phyloP scores from a whole-genome alignment of 1,284 basidiomycete genomes.

The Ustilago curta region DNA sequence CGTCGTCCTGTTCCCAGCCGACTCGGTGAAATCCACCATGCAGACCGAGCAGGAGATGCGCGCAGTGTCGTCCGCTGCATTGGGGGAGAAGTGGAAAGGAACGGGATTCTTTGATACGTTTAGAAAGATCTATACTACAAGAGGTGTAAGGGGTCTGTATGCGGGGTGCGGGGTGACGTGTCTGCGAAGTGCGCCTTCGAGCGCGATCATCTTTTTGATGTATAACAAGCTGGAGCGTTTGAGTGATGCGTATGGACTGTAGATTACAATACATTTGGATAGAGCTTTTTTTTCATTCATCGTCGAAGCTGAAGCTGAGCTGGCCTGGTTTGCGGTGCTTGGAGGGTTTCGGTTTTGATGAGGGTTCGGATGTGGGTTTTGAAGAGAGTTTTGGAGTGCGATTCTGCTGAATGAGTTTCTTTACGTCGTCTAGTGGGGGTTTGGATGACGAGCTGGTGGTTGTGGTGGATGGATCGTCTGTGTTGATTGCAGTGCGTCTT shows the following conservation, averaged over 20 bases:
- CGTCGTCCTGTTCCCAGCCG: conserved; percentile 74
- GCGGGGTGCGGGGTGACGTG: conserved; percentile 93
- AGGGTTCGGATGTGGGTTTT: not conserved
- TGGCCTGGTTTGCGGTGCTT: conserved; percentile 41
- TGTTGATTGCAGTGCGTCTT: not conserved
- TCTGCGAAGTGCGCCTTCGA: conserved; percentile 80
- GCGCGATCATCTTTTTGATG: conserved; percentile 58
- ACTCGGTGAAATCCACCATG: conserved; percentile 92
- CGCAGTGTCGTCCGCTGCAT: not conserved
- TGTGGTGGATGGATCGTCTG: not conserved
- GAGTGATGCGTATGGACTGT: conserved; percentile 51
- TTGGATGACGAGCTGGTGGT: not conserved
- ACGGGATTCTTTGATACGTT: conserved; percentile 80
- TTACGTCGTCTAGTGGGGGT: conserved; percentile 26
- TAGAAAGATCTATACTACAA: conserved; percentile 78
- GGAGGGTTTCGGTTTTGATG: not conserved
- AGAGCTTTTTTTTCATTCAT: conserved; percentile 11
- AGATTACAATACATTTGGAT: conserved; percentile 7
- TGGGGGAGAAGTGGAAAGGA: conserved; percentile 70
- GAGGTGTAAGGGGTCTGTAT: conserved; percentile 88
- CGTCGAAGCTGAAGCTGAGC: conserved; percentile 50
- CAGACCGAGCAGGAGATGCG: conserved; percentile 92
- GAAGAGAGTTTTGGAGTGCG: not conserved
- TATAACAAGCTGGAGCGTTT: conserved; percentile 64
- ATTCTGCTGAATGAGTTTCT: conserved; percentile 25